phyloP scores from a whole-genome alignment of 495 filamentous ascomycete genomes.

The Podospora didyma region DNA sequence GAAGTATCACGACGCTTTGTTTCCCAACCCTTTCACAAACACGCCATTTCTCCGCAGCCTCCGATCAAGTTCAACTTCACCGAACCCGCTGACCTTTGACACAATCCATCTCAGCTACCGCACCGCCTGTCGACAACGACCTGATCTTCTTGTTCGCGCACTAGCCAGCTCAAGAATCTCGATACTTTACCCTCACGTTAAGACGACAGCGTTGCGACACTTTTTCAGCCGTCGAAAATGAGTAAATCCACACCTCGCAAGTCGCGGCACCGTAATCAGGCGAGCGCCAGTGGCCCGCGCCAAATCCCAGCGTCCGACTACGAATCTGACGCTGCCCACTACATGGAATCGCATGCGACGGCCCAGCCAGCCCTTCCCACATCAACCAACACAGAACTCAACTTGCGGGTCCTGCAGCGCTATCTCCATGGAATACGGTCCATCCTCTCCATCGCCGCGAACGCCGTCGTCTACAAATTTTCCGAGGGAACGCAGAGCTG shows the following conservation, averaged over 20 bases:
- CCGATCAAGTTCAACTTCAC: no score
- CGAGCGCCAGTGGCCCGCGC: conserved; percentile 28
- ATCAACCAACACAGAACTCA: conserved; percentile 71
- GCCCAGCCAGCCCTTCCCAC: conserved; percentile 27
- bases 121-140: no score
- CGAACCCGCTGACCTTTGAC: no score
- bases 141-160: no score
- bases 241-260: conserved; percentile 32
- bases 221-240: conserved; percentile 9
- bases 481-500: conserved; percentile 55
- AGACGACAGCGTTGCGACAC: not conserved
- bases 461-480: conserved; percentile 77
- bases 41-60: no score
- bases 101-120: no score
- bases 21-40: no score
- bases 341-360: conserved; percentile 33
- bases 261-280: conserved; percentile 33
- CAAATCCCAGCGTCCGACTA: conserved; percentile 56
- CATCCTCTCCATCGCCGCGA: conserved; percentile 72
- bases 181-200: no score
- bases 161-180: no score
- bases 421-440: conserved; percentile 63
- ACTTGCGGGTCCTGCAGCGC: conserved; percentile 71
- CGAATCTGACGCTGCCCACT: conserved; percentile 50
- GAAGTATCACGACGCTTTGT: no score